phyloP scores from a whole-genome alignment of 257 asterid genomes.

The Solanum rostratum region DNA sequence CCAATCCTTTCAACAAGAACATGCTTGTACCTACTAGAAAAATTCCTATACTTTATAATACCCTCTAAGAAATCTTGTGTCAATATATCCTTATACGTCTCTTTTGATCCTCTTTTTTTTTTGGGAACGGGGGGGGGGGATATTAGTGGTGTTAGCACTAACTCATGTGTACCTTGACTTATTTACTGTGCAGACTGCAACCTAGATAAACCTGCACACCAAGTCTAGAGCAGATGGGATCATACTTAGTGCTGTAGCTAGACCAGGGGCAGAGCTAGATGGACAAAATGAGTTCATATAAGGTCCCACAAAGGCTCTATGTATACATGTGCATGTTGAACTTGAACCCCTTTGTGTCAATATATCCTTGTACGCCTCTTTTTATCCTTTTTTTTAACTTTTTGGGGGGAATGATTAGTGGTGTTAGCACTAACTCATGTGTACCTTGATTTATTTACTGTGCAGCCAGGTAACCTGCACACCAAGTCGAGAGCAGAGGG shows the following conservation, averaged over 20 bases:
- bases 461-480: background rate
- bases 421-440: background rate
- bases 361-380: background rate
- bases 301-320: background rate
- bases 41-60: background rate
- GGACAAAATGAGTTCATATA: background rate
- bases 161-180: background rate
- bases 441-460: background rate
- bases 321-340: background rate
- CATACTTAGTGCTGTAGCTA: background rate
- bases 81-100: background rate
- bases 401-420: background rate
- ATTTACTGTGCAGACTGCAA: background rate
- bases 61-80: background rate
- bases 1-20: background rate
- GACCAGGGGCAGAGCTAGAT: background rate
- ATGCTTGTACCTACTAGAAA: background rate
- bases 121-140: background rate
- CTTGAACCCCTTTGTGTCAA: background rate
- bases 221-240: background rate
- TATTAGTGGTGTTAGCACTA: background rate
- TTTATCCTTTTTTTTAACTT: too few relatives aligned
- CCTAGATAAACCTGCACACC: background rate
- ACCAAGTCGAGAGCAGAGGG: background rate
- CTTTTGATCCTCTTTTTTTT: too few relatives aligned